Conservation (phyloP, 345 rosid species). For the Acer negundo region DNA sequence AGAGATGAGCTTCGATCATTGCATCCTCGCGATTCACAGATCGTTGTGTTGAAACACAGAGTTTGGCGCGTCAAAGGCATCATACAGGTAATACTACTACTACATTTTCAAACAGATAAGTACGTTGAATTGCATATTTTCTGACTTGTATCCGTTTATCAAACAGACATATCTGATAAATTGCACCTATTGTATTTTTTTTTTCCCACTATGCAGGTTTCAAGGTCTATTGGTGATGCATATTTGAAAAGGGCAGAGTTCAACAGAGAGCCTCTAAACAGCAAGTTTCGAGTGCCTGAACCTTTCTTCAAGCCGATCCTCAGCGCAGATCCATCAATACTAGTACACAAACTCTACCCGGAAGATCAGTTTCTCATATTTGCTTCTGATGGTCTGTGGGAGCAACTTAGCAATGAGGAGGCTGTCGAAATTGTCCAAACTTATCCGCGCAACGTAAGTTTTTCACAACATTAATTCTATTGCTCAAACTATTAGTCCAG, state of each 20-base stretch:
- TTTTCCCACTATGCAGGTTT: constrained; percentile 45
- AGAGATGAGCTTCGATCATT: constrained; percentile 63
- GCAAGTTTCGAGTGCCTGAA: constrained; percentile 56
- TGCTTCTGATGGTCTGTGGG: constrained; percentile 96
- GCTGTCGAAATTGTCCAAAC: constrained; percentile 62
- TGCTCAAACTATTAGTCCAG: too few species aligned
- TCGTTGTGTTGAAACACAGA: constrained; percentile 60
- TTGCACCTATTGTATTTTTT: too few species aligned
- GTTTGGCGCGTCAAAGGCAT: constrained; percentile 88
- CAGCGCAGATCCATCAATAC: constrained; percentile 63
- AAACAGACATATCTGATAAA: too few species aligned
- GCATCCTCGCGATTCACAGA: constrained; percentile 72
- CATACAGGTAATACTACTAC: constrained; percentile 56
- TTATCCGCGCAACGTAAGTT: constrained; percentile 57
- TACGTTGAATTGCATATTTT: too few species aligned
- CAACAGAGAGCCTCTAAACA: constrained; percentile 70
- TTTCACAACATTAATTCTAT: too few species aligned
- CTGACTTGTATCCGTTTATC: too few species aligned
- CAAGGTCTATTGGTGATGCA: constrained; percentile 87
- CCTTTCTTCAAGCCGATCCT: constrained; percentile 68
- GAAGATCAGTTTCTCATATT: constrained; percentile 75
- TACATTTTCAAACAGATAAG: too few species aligned
- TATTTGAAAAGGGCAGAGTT: constrained; percentile 75
- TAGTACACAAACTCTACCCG: constrained; percentile 48
- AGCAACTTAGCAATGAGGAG: constrained; percentile 71